Evolutionary conservation across 441 rosid genomes (phyloP).

Genomic region (Mallotus japonicus): DNA sequence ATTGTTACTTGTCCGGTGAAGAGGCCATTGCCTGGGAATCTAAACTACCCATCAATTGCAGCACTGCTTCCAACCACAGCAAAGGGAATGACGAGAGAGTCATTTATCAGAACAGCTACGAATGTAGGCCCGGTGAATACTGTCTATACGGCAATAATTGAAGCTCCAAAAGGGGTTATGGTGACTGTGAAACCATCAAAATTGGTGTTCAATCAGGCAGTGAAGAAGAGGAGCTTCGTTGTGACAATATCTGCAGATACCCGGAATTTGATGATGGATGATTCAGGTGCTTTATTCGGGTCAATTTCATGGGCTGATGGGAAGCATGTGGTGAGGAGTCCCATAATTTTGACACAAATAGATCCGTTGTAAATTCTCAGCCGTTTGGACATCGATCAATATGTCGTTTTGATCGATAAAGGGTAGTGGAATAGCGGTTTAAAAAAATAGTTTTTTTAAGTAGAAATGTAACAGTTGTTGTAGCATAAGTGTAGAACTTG

Average conservation of each 20-base stretch:
- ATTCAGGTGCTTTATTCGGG: conserved; percentile 68
- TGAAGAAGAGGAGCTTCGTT: conserved; percentile 52
- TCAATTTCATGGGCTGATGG: conserved; percentile 76
- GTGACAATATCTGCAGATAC: conserved; percentile 56
- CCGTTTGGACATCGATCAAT: conserved; percentile 29
- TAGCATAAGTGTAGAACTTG: too few species aligned
- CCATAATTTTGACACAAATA: conserved; percentile 60
- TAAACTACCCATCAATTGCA: conserved; percentile 75
- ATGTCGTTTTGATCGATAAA: conserved; percentile 33
- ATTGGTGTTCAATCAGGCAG: conserved; percentile 43
- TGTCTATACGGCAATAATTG: conserved; percentile 42
- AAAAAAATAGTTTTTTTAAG: neutral
- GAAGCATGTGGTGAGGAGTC: conserved; percentile 67
- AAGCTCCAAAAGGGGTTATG: conserved; percentile 60
- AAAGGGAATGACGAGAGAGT: conserved; percentile 38
- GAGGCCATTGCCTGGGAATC: conserved; percentile 59
- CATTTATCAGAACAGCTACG: conserved; percentile 54
- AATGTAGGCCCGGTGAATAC: conserved; percentile 56
- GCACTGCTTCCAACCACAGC: conserved; percentile 50
- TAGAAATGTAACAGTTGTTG: neutral
- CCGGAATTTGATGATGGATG: conserved; percentile 44
- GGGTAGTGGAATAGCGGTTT: neutral
- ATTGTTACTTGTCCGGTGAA: conserved; percentile 52
- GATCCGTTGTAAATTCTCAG: conserved; percentile 42
- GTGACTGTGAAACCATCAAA: conserved; percentile 56